A percentile compares a stretch with the other conserved stretches of the same genome.
Conservation (phyloP, 1,284 basidiomycete genomes). For the Ceratobasidium theobromae region DNA sequence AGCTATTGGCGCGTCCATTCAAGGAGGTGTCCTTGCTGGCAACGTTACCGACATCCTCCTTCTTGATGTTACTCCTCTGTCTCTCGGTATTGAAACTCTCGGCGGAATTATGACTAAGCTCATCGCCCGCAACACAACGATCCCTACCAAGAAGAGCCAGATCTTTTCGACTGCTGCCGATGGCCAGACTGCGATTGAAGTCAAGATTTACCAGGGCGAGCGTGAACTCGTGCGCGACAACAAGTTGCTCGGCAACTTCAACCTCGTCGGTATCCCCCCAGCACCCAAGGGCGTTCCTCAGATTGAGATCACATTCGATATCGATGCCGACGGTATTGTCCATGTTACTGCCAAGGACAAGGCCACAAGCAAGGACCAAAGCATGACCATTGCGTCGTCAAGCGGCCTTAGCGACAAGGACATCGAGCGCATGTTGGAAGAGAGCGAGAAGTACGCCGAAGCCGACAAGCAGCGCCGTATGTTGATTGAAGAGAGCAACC, state of each 20-base stretch:
- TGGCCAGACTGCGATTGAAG: conserved; percentile 93
- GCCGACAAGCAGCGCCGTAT: conserved; percentile 83
- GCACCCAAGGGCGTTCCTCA: conserved; percentile 98
- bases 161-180: conserved; percentile 98
- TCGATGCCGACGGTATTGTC: conserved; percentile 96
- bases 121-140: conserved; percentile 96
- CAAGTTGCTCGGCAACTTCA: conserved; percentile 99
- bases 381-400: conserved; percentile 95
- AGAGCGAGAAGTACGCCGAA: conserved; percentile 93
- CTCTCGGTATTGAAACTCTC: conserved; percentile 94
- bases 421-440: conserved; percentile 95
- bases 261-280: conserved; percentile 95
- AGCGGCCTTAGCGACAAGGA: conserved; percentile 96
- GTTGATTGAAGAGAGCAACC: conserved; percentile 96
- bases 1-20: conserved; percentile 89
- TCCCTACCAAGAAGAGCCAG: conserved; percentile 99
- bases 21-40: conserved; percentile 94
- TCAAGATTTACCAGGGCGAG: conserved; percentile 98
- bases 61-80: conserved; percentile 93
- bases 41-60: conserved; percentile 96
- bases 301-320: conserved; percentile 98
- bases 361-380: conserved; percentile 95
- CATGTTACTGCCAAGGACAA: conserved; percentile 86
- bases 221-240: conserved; percentile 97
- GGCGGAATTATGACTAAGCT: conserved; percentile 99